Percentiles rank a stretch among this genome's conserved stretches.
Evolutionary conservation across 768 basidiomycete genomes (phyloP).

Genomic region (Phylloporus sp.): DNA sequence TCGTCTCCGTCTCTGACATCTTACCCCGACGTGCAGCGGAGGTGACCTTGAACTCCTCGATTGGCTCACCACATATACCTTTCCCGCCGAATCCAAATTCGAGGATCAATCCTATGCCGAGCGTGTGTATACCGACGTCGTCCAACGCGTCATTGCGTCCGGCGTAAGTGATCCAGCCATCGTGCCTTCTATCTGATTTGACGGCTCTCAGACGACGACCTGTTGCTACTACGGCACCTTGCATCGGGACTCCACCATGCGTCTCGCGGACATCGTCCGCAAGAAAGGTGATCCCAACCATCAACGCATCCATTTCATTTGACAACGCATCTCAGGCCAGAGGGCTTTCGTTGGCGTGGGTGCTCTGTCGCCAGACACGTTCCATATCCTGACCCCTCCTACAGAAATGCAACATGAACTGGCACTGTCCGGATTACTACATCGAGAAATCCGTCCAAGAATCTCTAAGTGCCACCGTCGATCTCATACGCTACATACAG

Average conservation of each 20-base stretch:
- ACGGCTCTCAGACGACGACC: conserved; percentile 67
- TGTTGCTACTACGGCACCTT: conserved; percentile 87
- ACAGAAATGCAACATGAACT: conserved; percentile 34
- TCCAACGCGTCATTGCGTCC: conserved; percentile 61
- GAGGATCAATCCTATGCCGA: conserved; percentile 63
- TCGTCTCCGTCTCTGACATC: not conserved
- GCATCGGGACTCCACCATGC: conserved; percentile 75
- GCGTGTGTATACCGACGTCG: conserved; percentile 63
- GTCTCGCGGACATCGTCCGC: conserved; percentile 71
- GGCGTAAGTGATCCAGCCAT: conserved; percentile 52
- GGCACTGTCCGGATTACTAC: conserved; percentile 75
- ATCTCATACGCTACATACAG: conserved; percentile 67
- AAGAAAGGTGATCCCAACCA: conserved; percentile 41
- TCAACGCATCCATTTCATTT: not conserved
- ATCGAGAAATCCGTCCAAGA: conserved; percentile 53
- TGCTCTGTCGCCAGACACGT: conserved; percentile 9
- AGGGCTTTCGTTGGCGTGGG: conserved; percentile 81
- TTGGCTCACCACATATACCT: conserved; percentile 83
- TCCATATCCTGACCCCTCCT: conserved; percentile 2
- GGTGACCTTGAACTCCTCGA: conserved; percentile 83
- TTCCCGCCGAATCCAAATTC: conserved; percentile 82
- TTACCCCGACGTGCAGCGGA: conserved; percentile 45
- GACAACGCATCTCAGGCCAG: conserved; percentile 48
- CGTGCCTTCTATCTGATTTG: conserved; percentile 1
- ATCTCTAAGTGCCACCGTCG: conserved; percentile 59